phyloP scores from a whole-genome alignment of 1,284 basidiomycete species.

The Ceratobasidium sp. region DNA sequence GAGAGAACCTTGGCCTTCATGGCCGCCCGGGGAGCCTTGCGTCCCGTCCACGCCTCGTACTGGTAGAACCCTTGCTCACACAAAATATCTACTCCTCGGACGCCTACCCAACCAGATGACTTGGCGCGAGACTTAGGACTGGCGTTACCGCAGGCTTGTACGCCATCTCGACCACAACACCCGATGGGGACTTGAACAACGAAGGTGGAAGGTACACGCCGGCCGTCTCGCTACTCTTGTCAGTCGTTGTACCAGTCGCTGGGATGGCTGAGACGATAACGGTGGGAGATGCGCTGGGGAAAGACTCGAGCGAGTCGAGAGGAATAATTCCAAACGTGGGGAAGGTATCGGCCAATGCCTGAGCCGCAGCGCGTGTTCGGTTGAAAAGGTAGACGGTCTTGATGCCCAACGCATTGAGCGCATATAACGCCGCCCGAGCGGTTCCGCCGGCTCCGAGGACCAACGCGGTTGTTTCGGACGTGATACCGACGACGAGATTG shows the following conservation, averaged over 20 bases:
- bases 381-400: constrained; percentile 83
- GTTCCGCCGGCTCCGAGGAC: constrained; percentile 95
- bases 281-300: constrained; percentile 64
- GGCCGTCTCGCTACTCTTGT: constrained; percentile 45
- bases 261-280: constrained; percentile 89
- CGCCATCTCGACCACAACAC: constrained; percentile 90
- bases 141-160: constrained; percentile 85
- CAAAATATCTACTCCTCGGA: constrained; percentile 82
- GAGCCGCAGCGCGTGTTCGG: constrained; percentile 76
- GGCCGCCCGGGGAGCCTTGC: constrained; percentile 51
- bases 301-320: constrained; percentile 62
- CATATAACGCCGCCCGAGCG: constrained; percentile 89
- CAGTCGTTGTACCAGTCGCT: constrained; percentile 66
- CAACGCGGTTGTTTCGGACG: constrained; percentile 60
- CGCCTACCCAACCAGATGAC: constrained; percentile 65
- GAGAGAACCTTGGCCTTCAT: constrained; percentile 44
- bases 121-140: constrained; percentile 61
- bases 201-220: constrained; percentile 63
- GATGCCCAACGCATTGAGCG: constrained; percentile 73
- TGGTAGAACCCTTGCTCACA: constrained; percentile 87
- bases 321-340: constrained; percentile 68
- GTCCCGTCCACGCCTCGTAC: constrained; percentile 80
- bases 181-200: constrained; percentile 52
- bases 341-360: constrained; percentile 71
- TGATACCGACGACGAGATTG: constrained; percentile 51